Evolutionary conservation across 768 basidiomycete species (phyloP).

Genomic region (Tricholoma flavovirens): DNA sequence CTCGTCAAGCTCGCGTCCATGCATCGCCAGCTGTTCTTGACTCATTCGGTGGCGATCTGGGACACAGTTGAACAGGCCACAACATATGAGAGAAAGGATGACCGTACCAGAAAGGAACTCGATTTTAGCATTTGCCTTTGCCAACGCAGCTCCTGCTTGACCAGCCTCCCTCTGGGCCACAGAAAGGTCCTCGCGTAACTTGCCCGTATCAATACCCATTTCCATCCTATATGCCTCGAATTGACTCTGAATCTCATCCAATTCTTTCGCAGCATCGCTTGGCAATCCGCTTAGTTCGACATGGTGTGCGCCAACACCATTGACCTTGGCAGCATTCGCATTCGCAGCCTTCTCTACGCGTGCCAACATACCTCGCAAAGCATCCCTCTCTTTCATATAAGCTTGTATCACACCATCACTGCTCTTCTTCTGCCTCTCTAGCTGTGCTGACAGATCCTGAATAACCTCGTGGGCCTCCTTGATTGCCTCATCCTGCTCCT

Average conservation of each 20-base stretch:
- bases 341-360: constrained; percentile 37
- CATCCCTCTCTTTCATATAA: constrained; percentile 84
- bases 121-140: constrained; percentile 78
- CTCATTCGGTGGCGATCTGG: constrained; percentile 66
- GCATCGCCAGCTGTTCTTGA: constrained; percentile 61
- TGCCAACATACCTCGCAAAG: constrained; percentile 69
- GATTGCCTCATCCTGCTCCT: constrained; percentile 74
- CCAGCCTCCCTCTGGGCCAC: constrained; percentile 64
- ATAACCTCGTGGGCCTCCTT: constrained; percentile 88
- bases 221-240: constrained; percentile 79
- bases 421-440: constrained; percentile 72
- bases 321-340: constrained; percentile 12
- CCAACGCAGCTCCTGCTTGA: constrained; percentile 58
- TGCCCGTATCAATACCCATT: constrained; percentile 71
- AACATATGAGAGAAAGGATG: constrained; percentile 7
- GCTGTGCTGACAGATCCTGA: constrained; percentile 65
- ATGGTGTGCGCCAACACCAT: constrained; percentile 15
- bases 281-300: constrained; percentile 5
- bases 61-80: neutral
- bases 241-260: constrained; percentile 69
- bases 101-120: constrained; percentile 70
- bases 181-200: constrained; percentile 65
- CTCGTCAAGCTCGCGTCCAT: constrained; percentile 60
- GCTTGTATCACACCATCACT: constrained; percentile 69
- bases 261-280: constrained; percentile 47